Base-by-base conservation (phyloP, 257 asterid species). In the Oldenlandia corymbosa region DNA sequence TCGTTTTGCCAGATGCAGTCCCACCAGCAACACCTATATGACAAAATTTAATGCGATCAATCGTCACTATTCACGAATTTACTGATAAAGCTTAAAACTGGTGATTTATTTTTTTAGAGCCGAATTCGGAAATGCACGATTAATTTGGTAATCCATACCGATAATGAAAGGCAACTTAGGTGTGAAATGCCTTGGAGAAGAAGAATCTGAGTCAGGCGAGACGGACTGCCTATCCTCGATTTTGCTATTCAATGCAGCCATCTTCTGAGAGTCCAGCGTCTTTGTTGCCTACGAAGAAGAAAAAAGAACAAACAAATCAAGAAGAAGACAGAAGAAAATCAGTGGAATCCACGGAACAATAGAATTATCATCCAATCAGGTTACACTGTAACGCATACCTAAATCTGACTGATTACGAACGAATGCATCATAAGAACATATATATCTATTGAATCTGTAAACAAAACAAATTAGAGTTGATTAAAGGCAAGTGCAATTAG, bases 21-120 rank as follows among this genome's bases (percentile, higher is more conserved):
- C 99, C 99, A 58, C 99, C 99, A 36, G 99, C 97, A 66, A 92
- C 99, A 66, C 99, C 99, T 92, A 52, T 96, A 86, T 75, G 42
- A 39, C 27, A 50, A 30, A 30, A 41, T 41, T 41, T 10, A 14
- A 10, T 41, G 28, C 12, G 24, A 60, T 37, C 30, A 41, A 34
- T 34, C 39, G 9, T 3, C 4, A 3, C 39, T 34, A 34, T 34
- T 34, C 39, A 34, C 4, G 39, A n/a, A n/a, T n/a, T n/a, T n/a
- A n/a, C n/a, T n/a, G 27, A 50, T 7, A 4, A 16, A 54, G 10
- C 7, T 34, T 34, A 34, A 34, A 34, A 7, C 37, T 7, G n/a
- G n/a, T n/a, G n/a, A n/a, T 34, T 34, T 34, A 4, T 3, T 34
- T 34, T 34, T 34, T 34, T 34, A 7, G 37, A 4, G 37, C 7